phyloP scores from a whole-genome alignment of 2,329 filamentous ascomycete genomes.

The Fusarium cicatricum region DNA sequence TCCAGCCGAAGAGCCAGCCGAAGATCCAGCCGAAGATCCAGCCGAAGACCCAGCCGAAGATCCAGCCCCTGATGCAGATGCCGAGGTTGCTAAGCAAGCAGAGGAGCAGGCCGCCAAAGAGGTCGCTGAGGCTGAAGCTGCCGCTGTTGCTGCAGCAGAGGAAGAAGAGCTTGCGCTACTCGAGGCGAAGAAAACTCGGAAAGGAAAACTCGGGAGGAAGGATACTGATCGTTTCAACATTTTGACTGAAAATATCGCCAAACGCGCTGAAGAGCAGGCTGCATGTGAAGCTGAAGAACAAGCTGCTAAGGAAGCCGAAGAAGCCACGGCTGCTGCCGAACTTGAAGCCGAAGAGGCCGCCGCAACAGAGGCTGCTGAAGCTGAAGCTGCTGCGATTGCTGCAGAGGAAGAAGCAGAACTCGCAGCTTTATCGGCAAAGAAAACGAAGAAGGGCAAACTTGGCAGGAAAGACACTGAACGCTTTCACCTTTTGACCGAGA shows the following conservation, averaged over 20 bases:
- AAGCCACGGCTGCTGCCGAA: slow-evolving; percentile 1
- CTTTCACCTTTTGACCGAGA: slow-evolving; percentile 25
- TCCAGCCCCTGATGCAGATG: background rate
- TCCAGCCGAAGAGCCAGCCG: no score
- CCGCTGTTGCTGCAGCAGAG: slow-evolving; percentile 39
- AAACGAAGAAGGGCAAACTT: slow-evolving; percentile 34
- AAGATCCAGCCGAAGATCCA: slow-evolving; percentile 1
- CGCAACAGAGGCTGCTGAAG: slow-evolving; percentile 42
- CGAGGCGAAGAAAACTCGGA: slow-evolving; percentile 60
- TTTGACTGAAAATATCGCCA: slow-evolving; percentile 47
- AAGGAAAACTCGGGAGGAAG: slow-evolving; percentile 54
- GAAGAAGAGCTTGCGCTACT: slow-evolving; percentile 52
- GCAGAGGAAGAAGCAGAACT: slow-evolving; percentile 35
- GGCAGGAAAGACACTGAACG: slow-evolving; percentile 39
- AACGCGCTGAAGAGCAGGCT: slow-evolving; percentile 47
- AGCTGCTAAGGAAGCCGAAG: slow-evolving; percentile 47
- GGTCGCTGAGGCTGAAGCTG: slow-evolving; percentile 24
- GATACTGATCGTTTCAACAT: slow-evolving; percentile 55
- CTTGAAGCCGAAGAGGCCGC: slow-evolving; percentile 14
- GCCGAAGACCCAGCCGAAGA: background rate
- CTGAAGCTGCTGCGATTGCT: slow-evolving; percentile 30
- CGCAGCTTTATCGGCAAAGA: slow-evolving; percentile 23
- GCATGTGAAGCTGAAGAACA: slow-evolving; percentile 45
- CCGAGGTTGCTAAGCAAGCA: slow-evolving; percentile 7
- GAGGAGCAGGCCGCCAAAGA: background rate